Base-by-base conservation (phyloP, 768 basidiomycete species). In the Mycena epipterygia region DNA sequence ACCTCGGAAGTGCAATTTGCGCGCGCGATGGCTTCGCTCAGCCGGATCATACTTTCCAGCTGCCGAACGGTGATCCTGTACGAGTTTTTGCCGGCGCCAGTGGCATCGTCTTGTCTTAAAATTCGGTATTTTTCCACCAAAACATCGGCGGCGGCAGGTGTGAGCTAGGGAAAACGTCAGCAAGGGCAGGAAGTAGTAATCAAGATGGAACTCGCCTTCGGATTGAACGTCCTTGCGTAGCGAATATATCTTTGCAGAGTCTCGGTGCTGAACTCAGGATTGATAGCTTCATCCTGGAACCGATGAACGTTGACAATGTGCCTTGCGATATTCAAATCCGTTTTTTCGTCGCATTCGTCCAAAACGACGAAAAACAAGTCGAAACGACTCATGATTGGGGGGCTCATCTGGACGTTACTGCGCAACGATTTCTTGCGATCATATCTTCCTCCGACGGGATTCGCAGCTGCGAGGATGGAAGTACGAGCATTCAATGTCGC, bases 251-350 rank as follows among this genome's bases (percentile, higher is more conserved):
- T 83, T 79, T 99, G 98, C 68, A 99, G 79, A 1, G 97, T 93
- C 81, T 98, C 97, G 1, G 98, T 99, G 76, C 94, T 96, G 79
- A 98, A 99, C 78, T 99, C 97, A 0, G 98, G 98, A 72, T 93
- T 89, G 75, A 99, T 95, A 3, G 98, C 98, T 14, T 94, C 93
- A 76, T 98, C 94, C 80, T 95, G 92, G 84, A 95, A 97, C 14
- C 96, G 91, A 82, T 99, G 98, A 12, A 99, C 95, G 80, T 97
- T 96, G 61, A 99, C 97, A 70, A 99, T 99, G 80, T 99, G 98
- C 79, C 90, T 91, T 41, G 98, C 98, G 72, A 99, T 94, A 77
- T 96, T 95, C 77, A 95, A 81, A 77, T 99, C 98, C 69, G 91
- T 94, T 79, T 89, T 93, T 79, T 95, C 94, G 78, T 98, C 92